These are phyloP conservation scores for Rhodotorula paludigena DNA, from an alignment of 768 basidiomycete species.

Conservation along the genomic window DNA sequence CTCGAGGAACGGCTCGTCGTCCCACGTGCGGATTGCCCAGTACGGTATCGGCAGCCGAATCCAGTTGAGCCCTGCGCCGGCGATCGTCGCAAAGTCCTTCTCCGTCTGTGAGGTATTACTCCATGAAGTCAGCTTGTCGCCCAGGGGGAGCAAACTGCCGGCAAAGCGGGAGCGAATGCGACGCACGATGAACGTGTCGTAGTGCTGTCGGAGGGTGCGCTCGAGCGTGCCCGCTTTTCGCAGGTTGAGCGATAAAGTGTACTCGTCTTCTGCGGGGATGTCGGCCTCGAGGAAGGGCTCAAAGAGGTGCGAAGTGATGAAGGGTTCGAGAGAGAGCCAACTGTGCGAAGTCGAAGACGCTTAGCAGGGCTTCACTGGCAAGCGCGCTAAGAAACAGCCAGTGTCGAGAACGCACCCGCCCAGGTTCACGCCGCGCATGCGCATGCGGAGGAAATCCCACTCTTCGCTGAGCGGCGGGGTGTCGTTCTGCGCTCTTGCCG, in stretches of 20 bases:
- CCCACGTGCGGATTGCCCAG: slow-evolving; percentile 81
- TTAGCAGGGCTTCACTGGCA: background rate
- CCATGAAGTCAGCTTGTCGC: background rate
- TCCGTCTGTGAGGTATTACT: slow-evolving; percentile 61
- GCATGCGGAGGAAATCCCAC: slow-evolving; percentile 34
- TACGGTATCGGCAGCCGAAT: slow-evolving; percentile 82
- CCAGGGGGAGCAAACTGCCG: background rate
- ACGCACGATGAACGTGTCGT: slow-evolving; percentile 85
- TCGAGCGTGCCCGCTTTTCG: slow-evolving; percentile 55
- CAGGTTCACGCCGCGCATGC: slow-evolving; percentile 55
- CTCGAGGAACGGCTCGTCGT: slow-evolving; percentile 74
- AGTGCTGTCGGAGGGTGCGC: slow-evolving; percentile 54
- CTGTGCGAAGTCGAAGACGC: background rate
- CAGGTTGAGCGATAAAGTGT: slow-evolving; percentile 69
- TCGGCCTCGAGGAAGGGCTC: slow-evolving; percentile 43
- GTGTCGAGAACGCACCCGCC: slow-evolving; percentile 57
- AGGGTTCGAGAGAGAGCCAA: slow-evolving; percentile 50
- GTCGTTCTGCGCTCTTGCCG: slow-evolving; percentile 46
- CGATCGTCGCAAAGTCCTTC: slow-evolving; percentile 85
- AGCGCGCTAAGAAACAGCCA: background rate
- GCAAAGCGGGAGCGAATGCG: background rate
- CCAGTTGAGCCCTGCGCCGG: slow-evolving; percentile 87
- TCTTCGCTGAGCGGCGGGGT: slow-evolving; percentile 43
- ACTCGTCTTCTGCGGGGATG: slow-evolving; percentile 65
- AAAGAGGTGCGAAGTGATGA: slow-evolving; percentile 54